Evolutionary conservation across 352 stramenopile species (phyloP), one percentile per base, ranked within the genome.

Genomic region (Globisporangium iwayamae): DNA sequence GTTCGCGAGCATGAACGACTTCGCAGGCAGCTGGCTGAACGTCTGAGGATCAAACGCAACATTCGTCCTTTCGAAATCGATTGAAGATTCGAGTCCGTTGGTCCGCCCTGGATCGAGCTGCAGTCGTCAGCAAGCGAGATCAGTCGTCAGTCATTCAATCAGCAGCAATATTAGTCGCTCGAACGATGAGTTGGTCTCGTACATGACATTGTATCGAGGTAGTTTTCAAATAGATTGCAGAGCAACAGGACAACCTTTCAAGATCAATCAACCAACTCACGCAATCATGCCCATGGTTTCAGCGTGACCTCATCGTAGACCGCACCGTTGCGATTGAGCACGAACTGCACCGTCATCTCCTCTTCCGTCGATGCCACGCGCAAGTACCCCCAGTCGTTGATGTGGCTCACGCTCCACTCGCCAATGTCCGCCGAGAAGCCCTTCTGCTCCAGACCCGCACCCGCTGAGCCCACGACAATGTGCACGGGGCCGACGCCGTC

Each of bases 381-480:
- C 30, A 92, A 62, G 53, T 91, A 92, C 2, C 85, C 85, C 79
- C 81, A 94, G 50, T 91, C 83, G 55, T 89, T 90, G 32, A 91
- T 34, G 62, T 94, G 81, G 43, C 78, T 85, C 58, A 93, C 78
- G 65, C 85, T 94, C 82, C 85, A 94, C 58, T 90, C 70, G 38
- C 85, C 85, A 58, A 93, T 76, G 13, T 85, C 73, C 18, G 56
- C 60, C 2, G 83, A 92, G 53, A 94, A 94, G 1, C 71, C 78
- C 55, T 81, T 60, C 38, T 67, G 60, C 58, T 94, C 85, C n/a
- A 94, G 69, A 3, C 76, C 81, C 6, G 87, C 87, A 41, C 90
- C 90, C 30, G 85, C 89, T 30, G 91, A 95, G 9, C 90, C 89
- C 22, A 96, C 79, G 2, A 97, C 71, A 34, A 95, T 89, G 69